phyloP scores from a whole-genome alignment of 805 yeast species.

The Candida corydali region DNA sequence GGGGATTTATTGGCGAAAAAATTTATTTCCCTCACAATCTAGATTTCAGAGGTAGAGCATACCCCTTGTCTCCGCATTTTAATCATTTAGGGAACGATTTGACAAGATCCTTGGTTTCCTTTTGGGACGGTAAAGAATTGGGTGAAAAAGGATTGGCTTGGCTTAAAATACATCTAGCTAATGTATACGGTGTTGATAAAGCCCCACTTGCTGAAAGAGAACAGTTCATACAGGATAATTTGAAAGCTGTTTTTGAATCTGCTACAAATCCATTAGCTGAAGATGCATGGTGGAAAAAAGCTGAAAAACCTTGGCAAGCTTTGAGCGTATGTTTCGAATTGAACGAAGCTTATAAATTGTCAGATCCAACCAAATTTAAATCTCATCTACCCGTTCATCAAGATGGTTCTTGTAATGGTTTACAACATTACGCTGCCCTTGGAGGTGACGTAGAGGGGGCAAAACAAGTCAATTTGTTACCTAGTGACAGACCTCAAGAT shows the following conservation, averaged over 20 bases:
- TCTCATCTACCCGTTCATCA: conserved; percentile 31
- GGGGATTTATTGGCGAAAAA: conserved; percentile 61
- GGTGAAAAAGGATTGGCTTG: conserved; percentile 33
- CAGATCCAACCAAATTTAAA: conserved; percentile 15
- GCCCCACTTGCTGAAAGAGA: conserved; percentile 39
- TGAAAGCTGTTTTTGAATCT: conserved; percentile 19
- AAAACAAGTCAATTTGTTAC: conserved; percentile 33
- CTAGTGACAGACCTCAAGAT: conserved; percentile 20
- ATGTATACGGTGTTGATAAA: conserved; percentile 52
- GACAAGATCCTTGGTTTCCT: conserved; percentile 31
- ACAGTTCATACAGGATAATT: conserved; percentile 22
- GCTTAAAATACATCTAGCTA: conserved; percentile 38
- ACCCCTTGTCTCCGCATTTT: conserved; percentile 33
- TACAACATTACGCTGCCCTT: conserved; percentile 44
- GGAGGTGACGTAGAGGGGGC: conserved; percentile 37
- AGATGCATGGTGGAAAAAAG: conserved; percentile 32
- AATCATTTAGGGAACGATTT: conserved; percentile 35
- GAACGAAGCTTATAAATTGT: conserved; percentile 17
- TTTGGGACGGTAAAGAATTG: conserved; percentile 35
- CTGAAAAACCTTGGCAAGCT: conserved; percentile 39
- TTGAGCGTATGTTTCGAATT: conserved; percentile 35
- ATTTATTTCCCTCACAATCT: conserved; percentile 34
- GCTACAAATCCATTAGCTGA: conserved; percentile 25
- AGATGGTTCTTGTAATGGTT: conserved; percentile 45
- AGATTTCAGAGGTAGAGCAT: conserved; percentile 41